These are phyloP conservation scores for Neurospora sp. DNA, from an alignment of 495 filamentous ascomycete genomes.

Conservation along the genomic window DNA sequence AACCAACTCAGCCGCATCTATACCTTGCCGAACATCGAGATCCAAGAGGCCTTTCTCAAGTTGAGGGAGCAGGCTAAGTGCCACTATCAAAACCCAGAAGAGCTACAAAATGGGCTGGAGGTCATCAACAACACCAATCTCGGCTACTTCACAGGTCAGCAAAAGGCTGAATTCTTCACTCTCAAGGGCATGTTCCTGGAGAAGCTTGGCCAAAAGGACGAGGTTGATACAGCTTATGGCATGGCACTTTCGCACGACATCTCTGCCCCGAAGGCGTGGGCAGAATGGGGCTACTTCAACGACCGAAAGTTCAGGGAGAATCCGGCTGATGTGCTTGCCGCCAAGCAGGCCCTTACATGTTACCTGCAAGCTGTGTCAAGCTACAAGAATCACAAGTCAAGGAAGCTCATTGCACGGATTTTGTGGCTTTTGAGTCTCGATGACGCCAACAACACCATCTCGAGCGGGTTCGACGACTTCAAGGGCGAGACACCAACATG, in stretches of 20 bases:
- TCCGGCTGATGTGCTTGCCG: constrained; percentile 64
- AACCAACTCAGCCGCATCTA: constrained; percentile 95
- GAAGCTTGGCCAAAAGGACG: constrained; percentile 77
- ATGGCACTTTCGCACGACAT: constrained; percentile 92
- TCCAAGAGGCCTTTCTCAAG: constrained; percentile 98
- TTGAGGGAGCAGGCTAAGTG: constrained; percentile 94
- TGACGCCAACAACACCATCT: constrained; percentile 69
- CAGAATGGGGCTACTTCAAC: constrained; percentile 98
- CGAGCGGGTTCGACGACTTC: constrained; percentile 77
- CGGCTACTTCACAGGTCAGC: constrained; percentile 89
- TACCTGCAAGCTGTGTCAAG: constrained; percentile 93
- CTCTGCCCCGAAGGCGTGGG: constrained; percentile 93
- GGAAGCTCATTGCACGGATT: constrained; percentile 88
- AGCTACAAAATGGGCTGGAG: constrained; percentile 85
- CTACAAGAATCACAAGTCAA: constrained; percentile 93
- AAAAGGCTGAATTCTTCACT: constrained; percentile 98
- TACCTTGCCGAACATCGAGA: constrained; percentile 97
- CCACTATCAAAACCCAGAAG: constrained; percentile 89
- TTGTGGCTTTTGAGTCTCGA: constrained; percentile 95
- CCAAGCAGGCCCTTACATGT: constrained; percentile 85
- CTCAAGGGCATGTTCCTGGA: constrained; percentile 99
- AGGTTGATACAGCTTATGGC: constrained; percentile 89
- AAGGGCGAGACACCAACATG: constrained; percentile 93
- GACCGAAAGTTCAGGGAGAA: constrained; percentile 90
- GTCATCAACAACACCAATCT: constrained; percentile 99